Evolutionary conservation across 208 protist species (phyloP).

Genomic region (Acanthamoeba divionensis): DNA sequence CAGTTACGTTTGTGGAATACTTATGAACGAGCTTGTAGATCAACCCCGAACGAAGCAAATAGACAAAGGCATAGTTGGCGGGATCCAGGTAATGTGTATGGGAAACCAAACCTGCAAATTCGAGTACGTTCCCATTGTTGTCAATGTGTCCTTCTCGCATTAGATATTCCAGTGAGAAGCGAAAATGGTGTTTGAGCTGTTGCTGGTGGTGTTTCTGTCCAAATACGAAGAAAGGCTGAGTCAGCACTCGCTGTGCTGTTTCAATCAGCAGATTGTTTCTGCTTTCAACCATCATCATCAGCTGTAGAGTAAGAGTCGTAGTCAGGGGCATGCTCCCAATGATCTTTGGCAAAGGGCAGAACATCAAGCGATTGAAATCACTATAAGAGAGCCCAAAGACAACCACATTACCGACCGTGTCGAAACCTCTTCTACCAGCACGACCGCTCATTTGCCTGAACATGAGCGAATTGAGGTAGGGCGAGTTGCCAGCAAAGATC

Average conservation of each 20-base stretch:
- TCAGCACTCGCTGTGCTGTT: too few relatives aligned
- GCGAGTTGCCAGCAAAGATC: slow-evolving; percentile 89
- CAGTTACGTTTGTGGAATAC: too few relatives aligned
- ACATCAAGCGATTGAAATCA: slow-evolving; percentile 92
- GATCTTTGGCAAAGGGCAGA: slow-evolving; percentile 66
- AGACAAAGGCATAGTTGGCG: slow-evolving; percentile 54
- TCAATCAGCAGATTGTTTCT: too few relatives aligned
- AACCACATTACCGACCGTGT: slow-evolving; percentile 82
- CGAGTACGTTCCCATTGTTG: neutral
- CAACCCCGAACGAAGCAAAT: too few relatives aligned
- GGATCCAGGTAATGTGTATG: slow-evolving; percentile 55
- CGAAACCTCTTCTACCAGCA: slow-evolving; percentile 92
- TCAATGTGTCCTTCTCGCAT: neutral
- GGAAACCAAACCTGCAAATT: neutral
- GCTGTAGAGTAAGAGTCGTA: slow-evolving; percentile 50
- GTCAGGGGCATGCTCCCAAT: neutral
- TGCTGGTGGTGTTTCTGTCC: too few relatives aligned
- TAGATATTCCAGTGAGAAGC: neutral
- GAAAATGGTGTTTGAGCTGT: too few relatives aligned
- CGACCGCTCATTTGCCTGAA: slow-evolving; percentile 94
- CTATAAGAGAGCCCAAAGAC: too few relatives aligned
- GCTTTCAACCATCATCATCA: too few relatives aligned
- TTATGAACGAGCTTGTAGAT: too few relatives aligned
- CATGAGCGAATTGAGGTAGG: slow-evolving; percentile 89
- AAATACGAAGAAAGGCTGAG: too few relatives aligned